phyloP scores from a whole-genome alignment of 2,329 filamentous ascomycete species.

The Aspergillus sp. region DNA sequence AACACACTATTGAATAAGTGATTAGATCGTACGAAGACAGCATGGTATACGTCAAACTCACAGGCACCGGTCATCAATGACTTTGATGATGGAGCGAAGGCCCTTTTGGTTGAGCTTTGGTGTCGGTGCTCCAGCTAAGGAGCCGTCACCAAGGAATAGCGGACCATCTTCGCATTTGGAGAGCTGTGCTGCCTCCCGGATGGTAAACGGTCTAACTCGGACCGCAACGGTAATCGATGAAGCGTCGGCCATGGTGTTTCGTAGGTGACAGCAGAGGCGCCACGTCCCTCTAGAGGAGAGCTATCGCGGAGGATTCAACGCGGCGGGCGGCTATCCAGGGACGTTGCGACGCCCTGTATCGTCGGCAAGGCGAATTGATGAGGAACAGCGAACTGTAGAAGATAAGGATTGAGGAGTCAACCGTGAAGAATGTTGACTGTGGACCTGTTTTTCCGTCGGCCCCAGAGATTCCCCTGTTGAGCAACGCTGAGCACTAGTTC shows the following conservation, averaged over 20 bases:
- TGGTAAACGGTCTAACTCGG: slow-evolving; percentile 69
- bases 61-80: slow-evolving; percentile 94
- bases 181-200: slow-evolving; percentile 92
- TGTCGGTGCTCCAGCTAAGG: slow-evolving; percentile 79
- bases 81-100: slow-evolving; percentile 88
- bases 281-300: slow-evolving; percentile 24
- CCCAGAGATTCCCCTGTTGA: slow-evolving; percentile 20
- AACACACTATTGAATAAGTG: slow-evolving; percentile 68
- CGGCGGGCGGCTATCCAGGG: slow-evolving; percentile 23
- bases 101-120: slow-evolving; percentile 86
- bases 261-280: slow-evolving; percentile 5
- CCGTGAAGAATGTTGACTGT: slow-evolving; percentile 33
- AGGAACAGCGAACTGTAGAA: slow-evolving; percentile 16
- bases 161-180: slow-evolving; percentile 75
- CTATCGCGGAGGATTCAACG: slow-evolving; percentile 13
- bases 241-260: slow-evolving; percentile 46
- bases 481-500: slow-evolving; percentile 16
- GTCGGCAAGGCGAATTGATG: slow-evolving; percentile 18
- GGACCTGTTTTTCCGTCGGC: slow-evolving; percentile 26
- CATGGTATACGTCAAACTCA: slow-evolving; percentile 52
- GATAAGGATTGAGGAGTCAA: slow-evolving; percentile 15
- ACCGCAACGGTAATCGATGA: slow-evolving; percentile 57
- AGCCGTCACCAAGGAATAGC: slow-evolving; percentile 94
- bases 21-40: slow-evolving; percentile 5
- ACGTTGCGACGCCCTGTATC: slow-evolving; percentile 23